Evolutionary conservation across 495 filamentous ascomycete genomes (phyloP), one percentile per base, ranked within the genome.

Genomic region (Cenococcum geophilum): DNA sequence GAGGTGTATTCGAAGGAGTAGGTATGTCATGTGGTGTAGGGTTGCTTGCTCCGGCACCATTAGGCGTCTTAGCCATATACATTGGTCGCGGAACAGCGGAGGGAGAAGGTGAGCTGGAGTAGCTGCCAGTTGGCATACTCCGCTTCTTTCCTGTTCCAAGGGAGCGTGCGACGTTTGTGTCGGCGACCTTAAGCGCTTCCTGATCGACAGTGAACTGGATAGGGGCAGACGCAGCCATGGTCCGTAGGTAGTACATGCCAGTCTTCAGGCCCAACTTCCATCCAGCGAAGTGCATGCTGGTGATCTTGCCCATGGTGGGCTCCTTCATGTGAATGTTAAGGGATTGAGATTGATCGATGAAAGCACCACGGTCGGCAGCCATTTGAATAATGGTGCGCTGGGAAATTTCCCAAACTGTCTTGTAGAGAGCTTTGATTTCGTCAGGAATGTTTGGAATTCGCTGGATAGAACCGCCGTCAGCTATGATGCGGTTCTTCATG

Each of bases 401-500:
- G n/a, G 89, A 92, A 66, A 98, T 96, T 72, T 98, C 93, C 93
- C 93, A 98, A 18, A 98, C 93, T 22, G 93, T 98, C 84, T 98
- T 98, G 83, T 98, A 98, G 14, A 98, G 82, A 9, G 88, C 83
- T 80, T 97, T 98, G 82, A 96, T 88, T 65, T 97, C 93, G 27
- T 87, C 82, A 37, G 93, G 93, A 59, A 98, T 96, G 76, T 92
- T 96, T 67, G 91, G 86, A 63, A 98, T 89, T 76, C 91, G 91
- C 76, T 97, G 93, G 63, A 98, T 91, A 8, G 91, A 96, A 55
- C 93, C 93, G 64, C 90, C 91, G 52, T 93, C 92, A 62, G 93
- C 87, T 69, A 98, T 97, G 80, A 98, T 98, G 66, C 93, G 90
- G 79, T 98, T 98, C 83, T 98, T 98, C 93, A 98, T 98, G 80